These are phyloP conservation scores for Vigna trinervia DNA, from an alignment of 306 rosid species.

Conservation along the genomic window DNA sequence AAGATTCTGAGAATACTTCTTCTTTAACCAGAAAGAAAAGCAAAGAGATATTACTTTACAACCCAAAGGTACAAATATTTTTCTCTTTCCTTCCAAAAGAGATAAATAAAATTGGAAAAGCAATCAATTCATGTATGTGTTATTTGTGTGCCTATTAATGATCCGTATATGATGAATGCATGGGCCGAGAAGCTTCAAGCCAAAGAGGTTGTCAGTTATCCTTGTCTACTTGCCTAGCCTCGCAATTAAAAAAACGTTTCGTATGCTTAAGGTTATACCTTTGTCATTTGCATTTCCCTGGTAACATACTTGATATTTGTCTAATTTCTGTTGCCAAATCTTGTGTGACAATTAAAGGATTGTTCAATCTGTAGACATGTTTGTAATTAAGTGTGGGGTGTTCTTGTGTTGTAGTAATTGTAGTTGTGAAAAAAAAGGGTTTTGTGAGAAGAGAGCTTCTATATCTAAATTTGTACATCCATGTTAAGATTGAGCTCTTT, in stretches of 20 bases:
- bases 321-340: background rate
- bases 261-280: background rate
- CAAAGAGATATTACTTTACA: no score
- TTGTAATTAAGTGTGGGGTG: conserved; percentile 9
- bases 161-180: conserved; percentile 75
- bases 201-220: conserved; percentile 69
- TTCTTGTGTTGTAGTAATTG: background rate
- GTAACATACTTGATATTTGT: conserved; percentile 8
- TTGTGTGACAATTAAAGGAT: conserved; percentile 21
- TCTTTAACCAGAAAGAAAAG: no score
- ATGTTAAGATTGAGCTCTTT: conserved; percentile 13
- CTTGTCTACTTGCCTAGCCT: conserved; percentile 5
- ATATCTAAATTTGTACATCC: background rate
- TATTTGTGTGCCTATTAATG: conserved; percentile 87
- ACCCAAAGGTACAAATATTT: no score
- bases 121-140: conserved; percentile 26
- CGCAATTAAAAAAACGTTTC: conserved; percentile 12
- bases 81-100: no score
- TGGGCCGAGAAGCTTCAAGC: conserved; percentile 94
- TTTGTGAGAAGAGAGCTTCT: background rate
- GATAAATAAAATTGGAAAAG: no score
- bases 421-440: background rate
- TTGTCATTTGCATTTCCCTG: background rate
- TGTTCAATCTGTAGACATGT: conserved; percentile 1
- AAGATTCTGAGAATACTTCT: no score